phyloP scores from a whole-genome alignment of 2,329 filamentous ascomycete genomes.

The Trichoderma guizhouense region DNA sequence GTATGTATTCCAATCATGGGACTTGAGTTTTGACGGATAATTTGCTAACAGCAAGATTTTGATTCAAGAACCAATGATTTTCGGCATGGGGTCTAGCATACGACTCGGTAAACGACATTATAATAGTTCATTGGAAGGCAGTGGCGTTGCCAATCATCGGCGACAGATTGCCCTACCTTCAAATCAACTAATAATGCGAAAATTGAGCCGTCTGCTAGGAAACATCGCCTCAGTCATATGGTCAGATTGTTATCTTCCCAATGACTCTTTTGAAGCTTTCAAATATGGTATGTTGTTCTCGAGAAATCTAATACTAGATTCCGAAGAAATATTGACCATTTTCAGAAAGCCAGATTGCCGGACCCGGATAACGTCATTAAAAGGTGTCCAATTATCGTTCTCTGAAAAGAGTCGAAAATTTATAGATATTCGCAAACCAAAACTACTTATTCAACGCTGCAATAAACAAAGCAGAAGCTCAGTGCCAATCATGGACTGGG shows the following conservation, averaged over 20 bases:
- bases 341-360: not conserved
- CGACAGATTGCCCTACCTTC: not conserved
- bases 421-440: not conserved
- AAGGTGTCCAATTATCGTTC: not conserved
- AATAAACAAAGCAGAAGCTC: not conserved
- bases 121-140: not conserved
- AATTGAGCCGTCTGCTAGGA: not conserved
- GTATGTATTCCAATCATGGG: not conserved
- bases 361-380: conserved; percentile 3
- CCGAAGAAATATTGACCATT: not conserved
- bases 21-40: not conserved
- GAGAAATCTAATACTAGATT: not conserved
- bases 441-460: not conserved
- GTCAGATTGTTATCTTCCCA: not conserved
- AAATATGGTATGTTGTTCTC: not conserved
- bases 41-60: not conserved
- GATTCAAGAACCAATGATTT: not conserved
- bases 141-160: not conserved
- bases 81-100: not conserved
- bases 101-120: not conserved
- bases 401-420: not conserved
- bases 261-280: not conserved
- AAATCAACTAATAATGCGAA: not conserved
- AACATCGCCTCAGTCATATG: not conserved
- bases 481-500: not conserved